Evolutionary conservation across 805 yeast species (phyloP).

Genomic region (Nakazawaea pomicola): DNA sequence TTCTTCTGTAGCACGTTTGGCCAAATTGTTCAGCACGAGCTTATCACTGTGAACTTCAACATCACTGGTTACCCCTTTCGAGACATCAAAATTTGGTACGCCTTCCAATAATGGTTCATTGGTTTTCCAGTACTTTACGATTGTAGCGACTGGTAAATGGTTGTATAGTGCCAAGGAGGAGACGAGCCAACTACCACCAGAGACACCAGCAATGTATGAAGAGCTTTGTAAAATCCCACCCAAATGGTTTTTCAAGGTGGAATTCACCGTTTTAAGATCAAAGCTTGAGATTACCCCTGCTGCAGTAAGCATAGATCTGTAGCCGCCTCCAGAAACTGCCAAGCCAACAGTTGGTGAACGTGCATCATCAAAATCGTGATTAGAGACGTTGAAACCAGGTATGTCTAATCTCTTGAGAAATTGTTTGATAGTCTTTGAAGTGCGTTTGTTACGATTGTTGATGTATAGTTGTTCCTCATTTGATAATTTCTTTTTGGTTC

Average conservation of each 20-base stretch:
- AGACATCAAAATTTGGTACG: conserved; percentile 45
- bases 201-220: conserved; percentile 56
- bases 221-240: conserved; percentile 52
- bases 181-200: conserved; percentile 73
- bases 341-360: conserved; percentile 31
- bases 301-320: conserved; percentile 54
- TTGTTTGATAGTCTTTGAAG: conserved; percentile 18
- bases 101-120: conserved; percentile 49
- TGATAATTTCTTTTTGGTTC: conserved; percentile 5
- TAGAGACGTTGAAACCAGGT: conserved; percentile 20
- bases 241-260: conserved; percentile 27
- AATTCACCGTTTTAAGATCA: conserved; percentile 38
- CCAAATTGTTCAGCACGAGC: neutral
- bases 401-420: conserved; percentile 20
- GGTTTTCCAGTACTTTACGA: conserved; percentile 34
- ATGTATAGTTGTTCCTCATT: conserved; percentile 21
- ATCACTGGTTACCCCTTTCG: too few relatives aligned
- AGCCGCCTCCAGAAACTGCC: conserved; percentile 48
- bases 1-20: neutral
- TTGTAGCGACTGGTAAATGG: conserved; percentile 27
- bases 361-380: neutral
- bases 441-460: conserved; percentile 18
- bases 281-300: conserved; percentile 52
- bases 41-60: neutral
- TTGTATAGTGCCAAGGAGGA: conserved; percentile 39